A percentile compares a stretch with the other conserved stretches of the same genome.
Evolutionary conservation across 805 yeast species (phyloP).

Genomic region (Barnettozyma sucrosica): DNA sequence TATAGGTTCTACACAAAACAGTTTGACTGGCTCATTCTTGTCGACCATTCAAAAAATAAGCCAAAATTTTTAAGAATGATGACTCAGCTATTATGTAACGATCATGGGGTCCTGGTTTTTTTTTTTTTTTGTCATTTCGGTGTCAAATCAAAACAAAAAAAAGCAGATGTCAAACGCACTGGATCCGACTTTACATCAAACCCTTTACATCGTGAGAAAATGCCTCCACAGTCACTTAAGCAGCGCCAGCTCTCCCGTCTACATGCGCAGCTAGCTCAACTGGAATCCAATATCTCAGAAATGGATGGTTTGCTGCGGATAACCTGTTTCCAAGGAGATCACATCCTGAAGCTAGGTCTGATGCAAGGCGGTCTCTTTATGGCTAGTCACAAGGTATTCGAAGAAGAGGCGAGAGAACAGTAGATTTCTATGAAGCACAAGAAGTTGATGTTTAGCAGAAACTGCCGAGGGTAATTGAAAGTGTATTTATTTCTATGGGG

Average conservation of each 20-base stretch:
- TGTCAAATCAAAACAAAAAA: not conserved
- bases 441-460: too few species aligned
- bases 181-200: too few species aligned
- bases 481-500: too few species aligned
- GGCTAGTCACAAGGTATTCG: constrained; percentile 27
- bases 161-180: not conserved
- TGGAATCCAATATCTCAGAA: constrained; percentile 51
- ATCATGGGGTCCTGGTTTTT: not conserved
- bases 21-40: not conserved
- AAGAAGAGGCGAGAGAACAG: constrained; percentile 19
- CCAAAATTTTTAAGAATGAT: not conserved
- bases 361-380: constrained; percentile 47
- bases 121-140: too few species aligned
- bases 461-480: not conserved
- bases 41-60: not conserved
- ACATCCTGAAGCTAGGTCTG: constrained; percentile 48
- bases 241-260: constrained; percentile 46
- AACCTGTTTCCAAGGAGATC: constrained; percentile 46
- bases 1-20: not conserved
- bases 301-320: constrained; percentile 45
- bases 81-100: not conserved
- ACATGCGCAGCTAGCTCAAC: constrained; percentile 46
- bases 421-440: not conserved
- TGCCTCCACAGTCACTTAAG: constrained; percentile 15
- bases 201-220: not conserved